A percentile compares a stretch with the other conserved stretches of the same genome.
Conservation (phyloP, 805 yeast species). For the Lachancea quebecensis region DNA sequence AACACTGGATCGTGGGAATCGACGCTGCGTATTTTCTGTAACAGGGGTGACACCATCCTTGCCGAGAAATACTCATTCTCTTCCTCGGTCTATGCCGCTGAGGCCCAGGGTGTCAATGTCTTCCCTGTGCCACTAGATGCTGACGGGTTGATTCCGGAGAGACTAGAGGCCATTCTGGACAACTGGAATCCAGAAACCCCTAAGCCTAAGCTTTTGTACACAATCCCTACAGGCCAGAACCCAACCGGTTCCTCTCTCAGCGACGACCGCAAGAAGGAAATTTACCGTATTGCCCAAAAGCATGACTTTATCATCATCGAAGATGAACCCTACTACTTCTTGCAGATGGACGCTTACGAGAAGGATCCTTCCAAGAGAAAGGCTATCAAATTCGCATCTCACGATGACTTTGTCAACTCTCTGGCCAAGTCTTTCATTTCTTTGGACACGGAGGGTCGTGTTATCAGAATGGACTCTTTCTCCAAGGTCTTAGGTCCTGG, state of each 20-base stretch:
- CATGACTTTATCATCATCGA: slow-evolving; percentile 83
- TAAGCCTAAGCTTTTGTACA: slow-evolving; percentile 81
- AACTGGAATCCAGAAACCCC: slow-evolving; percentile 60
- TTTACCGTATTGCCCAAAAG: slow-evolving; percentile 74
- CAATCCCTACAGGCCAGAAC: slow-evolving; percentile 94
- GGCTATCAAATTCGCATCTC: slow-evolving; percentile 32
- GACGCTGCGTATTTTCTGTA: slow-evolving; percentile 64
- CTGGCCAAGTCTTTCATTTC: slow-evolving; percentile 72
- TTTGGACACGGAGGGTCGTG: slow-evolving; percentile 82
- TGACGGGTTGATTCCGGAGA: slow-evolving; percentile 70
- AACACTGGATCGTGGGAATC: slow-evolving; percentile 91
- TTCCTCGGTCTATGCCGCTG: slow-evolving; percentile 76
- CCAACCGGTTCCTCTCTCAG: slow-evolving; percentile 90
- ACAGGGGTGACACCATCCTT: slow-evolving; percentile 75
- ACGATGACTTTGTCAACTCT: slow-evolving; percentile 58
- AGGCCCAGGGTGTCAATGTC: slow-evolving; percentile 59
- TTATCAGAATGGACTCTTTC: slow-evolving; percentile 79
- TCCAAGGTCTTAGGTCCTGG: slow-evolving; percentile 94
- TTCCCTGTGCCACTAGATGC: slow-evolving; percentile 75
- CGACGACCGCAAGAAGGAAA: slow-evolving; percentile 64
- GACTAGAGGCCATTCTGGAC: slow-evolving; percentile 51
- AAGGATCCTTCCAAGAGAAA: slow-evolving; percentile 34
- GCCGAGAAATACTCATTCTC: slow-evolving; percentile 80
- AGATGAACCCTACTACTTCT: slow-evolving; percentile 96
- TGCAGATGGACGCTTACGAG: slow-evolving; percentile 82